Conservation (phyloP, 257 asterid species). For the Leptodermis oblonga region DNA sequence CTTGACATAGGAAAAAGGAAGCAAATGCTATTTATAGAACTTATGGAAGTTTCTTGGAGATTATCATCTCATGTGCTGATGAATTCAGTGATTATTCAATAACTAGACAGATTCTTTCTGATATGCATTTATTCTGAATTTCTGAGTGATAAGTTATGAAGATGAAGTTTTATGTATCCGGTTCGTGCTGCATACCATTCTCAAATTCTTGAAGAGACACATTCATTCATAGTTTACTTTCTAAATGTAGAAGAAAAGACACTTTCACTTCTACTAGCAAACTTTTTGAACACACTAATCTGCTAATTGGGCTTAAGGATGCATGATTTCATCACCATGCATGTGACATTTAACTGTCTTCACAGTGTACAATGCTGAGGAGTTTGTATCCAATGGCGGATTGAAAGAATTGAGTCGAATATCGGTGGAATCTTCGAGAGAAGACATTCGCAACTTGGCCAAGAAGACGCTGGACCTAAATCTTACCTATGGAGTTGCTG, state of each 20-base stretch:
- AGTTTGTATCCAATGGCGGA: constrained; percentile 60
- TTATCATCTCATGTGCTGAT: background rate
- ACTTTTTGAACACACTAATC: too few relatives aligned
- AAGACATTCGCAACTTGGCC: constrained; percentile 88
- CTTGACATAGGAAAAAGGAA: too few relatives aligned
- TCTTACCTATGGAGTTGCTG: constrained; percentile 44
- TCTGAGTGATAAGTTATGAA: too few relatives aligned
- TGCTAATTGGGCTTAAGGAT: background rate
- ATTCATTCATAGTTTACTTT: background rate
- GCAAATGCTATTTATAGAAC: background rate
- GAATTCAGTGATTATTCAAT: background rate
- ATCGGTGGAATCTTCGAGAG: constrained; percentile 65
- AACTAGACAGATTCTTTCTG: background rate
- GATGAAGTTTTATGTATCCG: too few relatives aligned
- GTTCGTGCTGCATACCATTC: too few relatives aligned
- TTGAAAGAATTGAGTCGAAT: constrained; percentile 56
- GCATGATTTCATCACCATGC: too few relatives aligned
- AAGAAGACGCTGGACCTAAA: constrained; percentile 61
- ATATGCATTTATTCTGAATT: background rate
- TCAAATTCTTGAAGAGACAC: too few relatives aligned
- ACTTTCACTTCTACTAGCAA: too few relatives aligned
- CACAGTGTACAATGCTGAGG: constrained; percentile 71
- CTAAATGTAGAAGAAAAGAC: too few relatives aligned
- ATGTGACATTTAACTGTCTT: constrained; percentile 11
- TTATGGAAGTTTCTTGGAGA: background rate